A percentile compares a stretch with the other conserved stretches of the same genome.
Conservation (phyloP, 306 rosid species). For the Trifolium dubium region DNA sequence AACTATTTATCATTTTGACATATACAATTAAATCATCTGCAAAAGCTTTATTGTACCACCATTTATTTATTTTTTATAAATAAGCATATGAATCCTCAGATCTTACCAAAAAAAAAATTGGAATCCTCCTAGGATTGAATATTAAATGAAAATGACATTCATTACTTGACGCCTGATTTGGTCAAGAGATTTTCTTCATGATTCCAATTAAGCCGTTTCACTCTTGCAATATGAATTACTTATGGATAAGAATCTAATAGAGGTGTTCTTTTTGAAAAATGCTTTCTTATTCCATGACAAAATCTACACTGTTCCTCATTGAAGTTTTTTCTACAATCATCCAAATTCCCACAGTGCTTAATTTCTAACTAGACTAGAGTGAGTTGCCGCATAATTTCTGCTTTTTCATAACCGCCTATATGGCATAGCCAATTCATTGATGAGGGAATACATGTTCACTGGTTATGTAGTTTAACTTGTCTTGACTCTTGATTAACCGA, state of each 20-base stretch:
- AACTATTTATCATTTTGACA: constrained; percentile 5
- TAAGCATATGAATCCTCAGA: not conserved
- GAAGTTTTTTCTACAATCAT: constrained; percentile 12
- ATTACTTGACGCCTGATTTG: not conserved
- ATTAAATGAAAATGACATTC: not conserved
- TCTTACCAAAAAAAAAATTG: too few relatives aligned
- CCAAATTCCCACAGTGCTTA: not conserved
- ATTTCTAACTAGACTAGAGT: constrained; percentile 20
- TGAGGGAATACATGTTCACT: constrained; percentile 26
- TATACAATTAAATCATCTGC: constrained; percentile 1
- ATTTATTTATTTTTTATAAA: not conserved
- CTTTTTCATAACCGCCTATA: not conserved
- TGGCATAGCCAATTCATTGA: constrained; percentile 1
- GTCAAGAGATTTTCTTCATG: not conserved
- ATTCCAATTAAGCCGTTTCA: constrained; percentile 8
- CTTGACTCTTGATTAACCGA: not conserved
- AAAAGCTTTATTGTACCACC: constrained; percentile 9
- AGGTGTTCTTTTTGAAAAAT: constrained; percentile 18
- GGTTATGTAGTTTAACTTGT: not conserved
- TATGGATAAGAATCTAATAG: not conserved
- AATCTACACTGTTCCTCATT: not conserved
- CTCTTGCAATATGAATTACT: not conserved
- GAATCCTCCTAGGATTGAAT: not conserved
- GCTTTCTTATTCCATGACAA: not conserved
- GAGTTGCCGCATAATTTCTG: too few relatives aligned